These are phyloP conservation scores for Cicer cuneatum DNA, from an alignment of 306 rosid genomes.

Conservation along the genomic window DNA sequence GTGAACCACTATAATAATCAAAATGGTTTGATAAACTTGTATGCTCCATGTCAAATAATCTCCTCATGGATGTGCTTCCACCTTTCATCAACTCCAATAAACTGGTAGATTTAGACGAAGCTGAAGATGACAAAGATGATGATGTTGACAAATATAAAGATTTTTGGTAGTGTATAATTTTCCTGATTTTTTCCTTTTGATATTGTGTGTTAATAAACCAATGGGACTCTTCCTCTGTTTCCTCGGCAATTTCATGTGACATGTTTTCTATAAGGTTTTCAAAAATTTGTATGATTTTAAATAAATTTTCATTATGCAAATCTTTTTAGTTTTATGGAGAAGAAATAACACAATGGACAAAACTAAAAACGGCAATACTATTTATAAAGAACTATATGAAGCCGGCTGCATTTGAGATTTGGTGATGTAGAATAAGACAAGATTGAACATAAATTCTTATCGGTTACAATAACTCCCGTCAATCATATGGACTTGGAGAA, in stretches of 20 bases:
- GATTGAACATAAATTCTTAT: slow-evolving; percentile 4
- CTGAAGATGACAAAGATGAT: slow-evolving; percentile 46
- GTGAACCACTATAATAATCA: slow-evolving; percentile 69
- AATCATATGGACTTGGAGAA: no score
- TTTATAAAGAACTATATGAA: slow-evolving; percentile 26
- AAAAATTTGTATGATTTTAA: background rate
- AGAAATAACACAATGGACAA: slow-evolving; percentile 38
- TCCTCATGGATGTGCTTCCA: slow-evolving; percentile 77
- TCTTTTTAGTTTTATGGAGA: slow-evolving; percentile 33
- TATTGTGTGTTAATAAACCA: slow-evolving; percentile 55
- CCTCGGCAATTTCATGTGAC: slow-evolving; percentile 63
- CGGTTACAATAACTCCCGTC: background rate
- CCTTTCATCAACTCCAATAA: slow-evolving; percentile 75
- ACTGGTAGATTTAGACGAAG: slow-evolving; percentile 53
- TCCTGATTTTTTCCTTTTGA: slow-evolving; percentile 59
- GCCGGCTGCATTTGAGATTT: slow-evolving; percentile 62
- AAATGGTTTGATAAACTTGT: slow-evolving; percentile 69
- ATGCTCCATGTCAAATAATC: slow-evolving; percentile 89
- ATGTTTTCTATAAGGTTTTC: slow-evolving; percentile 37
- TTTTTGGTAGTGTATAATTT: slow-evolving; percentile 68
- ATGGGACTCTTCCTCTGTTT: slow-evolving; percentile 54
- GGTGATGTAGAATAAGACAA: slow-evolving; percentile 46
- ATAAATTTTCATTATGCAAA: slow-evolving; percentile 16
- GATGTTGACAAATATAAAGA: slow-evolving; percentile 49
- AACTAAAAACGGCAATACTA: slow-evolving; percentile 42